These are phyloP conservation scores for Tulasnella sp. DNA, from an alignment of 768 basidiomycete genomes.

Conservation along the genomic window DNA sequence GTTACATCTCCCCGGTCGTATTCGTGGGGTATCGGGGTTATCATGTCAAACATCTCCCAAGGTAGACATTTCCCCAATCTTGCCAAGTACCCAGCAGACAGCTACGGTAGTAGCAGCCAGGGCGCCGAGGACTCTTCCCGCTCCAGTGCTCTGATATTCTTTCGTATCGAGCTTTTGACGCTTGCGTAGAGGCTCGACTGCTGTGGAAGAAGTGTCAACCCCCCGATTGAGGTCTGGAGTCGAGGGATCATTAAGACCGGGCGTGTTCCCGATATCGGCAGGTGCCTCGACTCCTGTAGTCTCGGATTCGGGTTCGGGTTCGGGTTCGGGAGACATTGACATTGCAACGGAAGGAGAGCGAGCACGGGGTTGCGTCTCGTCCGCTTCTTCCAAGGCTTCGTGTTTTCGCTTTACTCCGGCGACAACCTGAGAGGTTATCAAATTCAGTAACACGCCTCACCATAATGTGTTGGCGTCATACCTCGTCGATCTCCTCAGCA, in stretches of 20 bases:
- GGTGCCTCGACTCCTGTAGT: not conserved
- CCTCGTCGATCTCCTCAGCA: not conserved
- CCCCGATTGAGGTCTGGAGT: not conserved
- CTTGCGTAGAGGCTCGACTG: not conserved
- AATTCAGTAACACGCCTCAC: not conserved
- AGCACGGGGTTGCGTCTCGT: not conserved
- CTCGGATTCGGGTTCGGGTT: not conserved
- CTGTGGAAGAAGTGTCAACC: not conserved
- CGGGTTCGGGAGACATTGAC: not conserved
- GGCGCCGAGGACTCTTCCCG: not conserved
- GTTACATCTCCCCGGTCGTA: not conserved
- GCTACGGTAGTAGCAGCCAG: not conserved
- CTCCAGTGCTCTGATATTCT: not conserved
- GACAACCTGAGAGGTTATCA: not conserved
- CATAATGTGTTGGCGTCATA: not conserved
- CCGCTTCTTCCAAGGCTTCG: not conserved
- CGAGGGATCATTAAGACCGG: not conserved
- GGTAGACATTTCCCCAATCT: not conserved
- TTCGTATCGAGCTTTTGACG: not conserved
- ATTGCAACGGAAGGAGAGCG: constrained; percentile 1
- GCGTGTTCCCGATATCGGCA: not conserved
- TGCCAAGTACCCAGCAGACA: not conserved
- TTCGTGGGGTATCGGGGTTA: not conserved
- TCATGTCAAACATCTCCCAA: not conserved
- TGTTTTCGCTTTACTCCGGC: constrained; percentile 7